Percentiles rank a stretch among this genome's conserved stretches.
phyloP scores from a whole-genome alignment of 768 basidiomycete genomes.

The Pleurotus platypus region DNA sequence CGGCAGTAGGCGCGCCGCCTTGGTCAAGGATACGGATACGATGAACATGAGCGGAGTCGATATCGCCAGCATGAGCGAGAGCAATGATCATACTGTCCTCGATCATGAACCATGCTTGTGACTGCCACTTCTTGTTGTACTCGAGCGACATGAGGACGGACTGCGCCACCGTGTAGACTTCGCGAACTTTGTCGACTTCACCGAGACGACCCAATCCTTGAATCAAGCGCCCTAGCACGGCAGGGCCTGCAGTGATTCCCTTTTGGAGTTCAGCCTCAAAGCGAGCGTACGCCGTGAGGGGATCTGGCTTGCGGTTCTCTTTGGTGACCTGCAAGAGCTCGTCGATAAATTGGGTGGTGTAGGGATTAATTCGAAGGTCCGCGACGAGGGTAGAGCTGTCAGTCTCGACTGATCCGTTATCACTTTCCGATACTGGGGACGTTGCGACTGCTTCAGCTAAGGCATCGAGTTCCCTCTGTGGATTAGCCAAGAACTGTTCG shows the following conservation, averaged over 20 bases:
- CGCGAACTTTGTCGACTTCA: slow-evolving; percentile 56
- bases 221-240: slow-evolving; percentile 59
- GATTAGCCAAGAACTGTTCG: slow-evolving; percentile 17
- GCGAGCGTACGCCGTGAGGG: slow-evolving; percentile 40
- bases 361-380: slow-evolving; percentile 6
- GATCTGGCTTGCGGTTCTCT: slow-evolving; percentile 20
- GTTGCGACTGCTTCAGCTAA: slow-evolving; percentile 1
- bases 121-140: slow-evolving; percentile 41
- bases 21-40: slow-evolving; percentile 73
- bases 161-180: slow-evolving; percentile 70
- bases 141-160: slow-evolving; percentile 45
- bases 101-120: slow-evolving; percentile 66
- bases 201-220: slow-evolving; percentile 62
- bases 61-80: slow-evolving; percentile 74
- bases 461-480: not conserved
- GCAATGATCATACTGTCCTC: slow-evolving; percentile 92
- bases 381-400: not conserved
- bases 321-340: slow-evolving; percentile 8
- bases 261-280: slow-evolving; percentile 43
- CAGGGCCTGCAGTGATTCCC: slow-evolving; percentile 48
- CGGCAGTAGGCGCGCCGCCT: slow-evolving; percentile 76
- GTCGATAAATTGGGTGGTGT: slow-evolving; percentile 10
- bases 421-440: not conserved
- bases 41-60: slow-evolving; percentile 79
- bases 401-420: not conserved